These are phyloP conservation scores for Gossypium trilobum DNA, from an alignment of 441 rosid species.

Conservation along the genomic window DNA sequence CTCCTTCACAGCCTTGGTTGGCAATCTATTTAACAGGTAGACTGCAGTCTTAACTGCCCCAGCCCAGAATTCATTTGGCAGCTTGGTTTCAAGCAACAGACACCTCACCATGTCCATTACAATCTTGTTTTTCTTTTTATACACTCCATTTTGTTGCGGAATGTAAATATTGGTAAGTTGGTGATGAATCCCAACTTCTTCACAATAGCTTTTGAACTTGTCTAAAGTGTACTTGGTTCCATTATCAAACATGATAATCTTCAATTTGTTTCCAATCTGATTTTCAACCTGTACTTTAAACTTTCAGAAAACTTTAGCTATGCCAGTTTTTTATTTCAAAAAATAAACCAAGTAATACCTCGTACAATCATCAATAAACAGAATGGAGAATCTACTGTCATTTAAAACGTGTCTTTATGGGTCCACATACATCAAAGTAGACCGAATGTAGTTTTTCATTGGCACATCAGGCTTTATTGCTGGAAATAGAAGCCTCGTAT, in stretches of 20 bases:
- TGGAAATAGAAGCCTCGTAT: neutral
- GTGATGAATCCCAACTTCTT: neutral
- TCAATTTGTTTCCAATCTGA: too few species aligned
- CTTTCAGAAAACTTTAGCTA: too few species aligned
- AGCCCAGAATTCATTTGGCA: neutral
- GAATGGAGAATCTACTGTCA: too few species aligned
- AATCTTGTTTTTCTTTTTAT: neutral
- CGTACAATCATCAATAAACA: too few species aligned
- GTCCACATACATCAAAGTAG: too few species aligned
- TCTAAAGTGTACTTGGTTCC: too few species aligned
- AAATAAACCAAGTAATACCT: too few species aligned
- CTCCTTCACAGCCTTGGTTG: neutral
- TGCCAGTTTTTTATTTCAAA: too few species aligned
- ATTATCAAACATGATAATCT: too few species aligned
- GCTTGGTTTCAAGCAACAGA: neutral
- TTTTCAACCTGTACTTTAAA: too few species aligned
- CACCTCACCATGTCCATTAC: neutral
- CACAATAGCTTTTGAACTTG: neutral
- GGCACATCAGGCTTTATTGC: neutral
- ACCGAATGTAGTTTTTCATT: neutral
- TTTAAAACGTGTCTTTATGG: neutral
- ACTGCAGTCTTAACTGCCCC: too few species aligned
- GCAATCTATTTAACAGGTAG: neutral
- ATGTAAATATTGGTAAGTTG: neutral
- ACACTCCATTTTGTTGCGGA: neutral